Conservation (phyloP, 257 asterid genomes). For the Solanum megistacrolobum region DNA sequence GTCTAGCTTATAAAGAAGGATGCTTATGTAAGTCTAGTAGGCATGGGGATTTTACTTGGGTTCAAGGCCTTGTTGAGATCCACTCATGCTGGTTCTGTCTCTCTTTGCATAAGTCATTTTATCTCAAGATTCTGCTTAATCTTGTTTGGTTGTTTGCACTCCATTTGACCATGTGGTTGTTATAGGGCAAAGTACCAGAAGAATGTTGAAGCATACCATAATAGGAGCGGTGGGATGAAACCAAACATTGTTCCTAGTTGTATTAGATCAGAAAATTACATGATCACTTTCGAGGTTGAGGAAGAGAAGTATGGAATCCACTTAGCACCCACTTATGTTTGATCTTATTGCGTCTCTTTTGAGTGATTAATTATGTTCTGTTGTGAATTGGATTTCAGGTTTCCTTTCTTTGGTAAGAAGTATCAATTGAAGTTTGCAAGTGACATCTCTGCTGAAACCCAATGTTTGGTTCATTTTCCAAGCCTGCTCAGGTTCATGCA, state of each 20-base stretch:
- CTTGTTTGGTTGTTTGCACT: background rate
- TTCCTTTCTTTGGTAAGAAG: constrained; percentile 91
- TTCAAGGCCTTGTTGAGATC: background rate
- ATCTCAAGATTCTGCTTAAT: background rate
- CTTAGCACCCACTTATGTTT: background rate
- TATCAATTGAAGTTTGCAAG: constrained; percentile 88
- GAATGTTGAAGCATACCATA: constrained; percentile 93
- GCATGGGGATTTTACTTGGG: background rate
- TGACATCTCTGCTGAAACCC: constrained; percentile 65
- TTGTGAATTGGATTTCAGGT: constrained; percentile 40
- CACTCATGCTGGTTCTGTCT: background rate
- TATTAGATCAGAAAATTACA: constrained; percentile 89
- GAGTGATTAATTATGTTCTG: constrained; percentile 6
- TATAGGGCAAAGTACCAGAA: constrained; percentile 96
- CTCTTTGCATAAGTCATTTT: background rate
- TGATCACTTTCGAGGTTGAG: constrained; percentile 93
- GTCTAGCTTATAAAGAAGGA: background rate
- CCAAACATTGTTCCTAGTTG: constrained; percentile 82
- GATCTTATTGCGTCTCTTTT: constrained; percentile 3
- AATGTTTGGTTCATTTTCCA: constrained; percentile 92
- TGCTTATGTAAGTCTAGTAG: background rate
- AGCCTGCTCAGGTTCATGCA: constrained; percentile 74
- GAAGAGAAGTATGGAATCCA: constrained; percentile 71
- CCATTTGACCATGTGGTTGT: constrained; percentile 4
- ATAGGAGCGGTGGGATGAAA: constrained; percentile 66